Evolutionary conservation across 2,329 filamentous ascomycete genomes (phyloP).

Genomic region (Fusarium buharicum): DNA sequence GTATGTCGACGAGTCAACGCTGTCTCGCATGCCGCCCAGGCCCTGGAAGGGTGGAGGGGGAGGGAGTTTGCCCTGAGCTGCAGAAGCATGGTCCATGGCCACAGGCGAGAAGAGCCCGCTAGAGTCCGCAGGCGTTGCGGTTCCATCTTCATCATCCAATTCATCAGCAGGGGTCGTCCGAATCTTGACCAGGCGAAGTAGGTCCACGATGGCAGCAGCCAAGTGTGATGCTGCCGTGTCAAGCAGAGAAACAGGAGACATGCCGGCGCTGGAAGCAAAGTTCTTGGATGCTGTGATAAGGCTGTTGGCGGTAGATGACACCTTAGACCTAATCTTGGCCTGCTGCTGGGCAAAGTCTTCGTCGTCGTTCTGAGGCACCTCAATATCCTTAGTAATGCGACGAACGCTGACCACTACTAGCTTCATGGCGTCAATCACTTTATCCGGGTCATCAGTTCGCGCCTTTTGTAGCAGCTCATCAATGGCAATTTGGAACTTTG

Average conservation of each 20-base stretch:
- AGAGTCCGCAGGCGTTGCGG: constrained; percentile 72
- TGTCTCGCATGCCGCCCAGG: constrained; percentile 65
- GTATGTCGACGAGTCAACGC: constrained; percentile 77
- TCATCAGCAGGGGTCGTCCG: constrained; percentile 78
- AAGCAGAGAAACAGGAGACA: constrained; percentile 91
- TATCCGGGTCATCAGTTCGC: constrained; percentile 76
- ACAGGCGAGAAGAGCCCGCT: constrained; percentile 74
- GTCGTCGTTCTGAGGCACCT: constrained; percentile 64
- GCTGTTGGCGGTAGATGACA: constrained; percentile 95
- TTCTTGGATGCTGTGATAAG: constrained; percentile 96
- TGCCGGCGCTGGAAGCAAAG: constrained; percentile 81
- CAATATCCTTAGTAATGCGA: constrained; percentile 84
- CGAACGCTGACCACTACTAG: constrained; percentile 83
- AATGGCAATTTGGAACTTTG: constrained; percentile 92
- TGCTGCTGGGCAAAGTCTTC: constrained; percentile 67
- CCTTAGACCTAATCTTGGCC: constrained; percentile 78
- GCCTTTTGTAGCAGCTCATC: constrained; percentile 87
- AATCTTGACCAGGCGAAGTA: constrained; percentile 86
- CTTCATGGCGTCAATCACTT: constrained; percentile 88
- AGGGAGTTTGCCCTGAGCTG: constrained; percentile 55
- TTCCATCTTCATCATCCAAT: constrained; percentile 78
- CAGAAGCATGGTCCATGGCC: constrained; percentile 53
- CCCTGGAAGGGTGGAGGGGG: constrained; percentile 68
- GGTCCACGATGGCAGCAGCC: constrained; percentile 84
- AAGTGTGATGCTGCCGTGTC: constrained; percentile 94